These are phyloP conservation scores for Secale cereale DNA, from an alignment of 176 grass and related monocot genomes.

Conservation along the genomic window DNA sequence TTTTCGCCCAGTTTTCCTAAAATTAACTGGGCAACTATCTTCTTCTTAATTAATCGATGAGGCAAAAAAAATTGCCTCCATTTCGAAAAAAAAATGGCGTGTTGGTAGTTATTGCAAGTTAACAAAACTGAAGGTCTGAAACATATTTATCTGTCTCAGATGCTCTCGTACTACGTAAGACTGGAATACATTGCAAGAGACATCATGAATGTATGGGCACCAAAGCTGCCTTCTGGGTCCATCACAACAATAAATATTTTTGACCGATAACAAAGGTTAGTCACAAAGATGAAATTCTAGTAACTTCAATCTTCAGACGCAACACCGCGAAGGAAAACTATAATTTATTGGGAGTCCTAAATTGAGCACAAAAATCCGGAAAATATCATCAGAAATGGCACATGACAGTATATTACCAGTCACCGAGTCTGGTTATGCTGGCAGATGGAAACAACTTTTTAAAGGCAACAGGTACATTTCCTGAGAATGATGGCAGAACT, in stretches of 20 bases:
- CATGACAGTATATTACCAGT: constrained; percentile 61
- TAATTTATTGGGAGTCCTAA: not conserved
- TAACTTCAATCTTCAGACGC: not conserved
- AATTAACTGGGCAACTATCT: too few relatives aligned
- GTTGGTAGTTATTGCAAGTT: not conserved
- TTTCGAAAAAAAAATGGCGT: too few relatives aligned
- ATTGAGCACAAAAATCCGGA: not conserved
- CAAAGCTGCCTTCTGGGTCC: not conserved
- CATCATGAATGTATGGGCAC: not conserved
- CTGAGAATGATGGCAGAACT: constrained; percentile 96
- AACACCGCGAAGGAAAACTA: too few relatives aligned
- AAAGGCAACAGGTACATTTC: constrained; percentile 87
- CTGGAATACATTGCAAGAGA: not conserved
- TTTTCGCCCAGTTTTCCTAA: too few relatives aligned
- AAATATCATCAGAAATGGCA: constrained; percentile 15
- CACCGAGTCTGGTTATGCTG: constrained; percentile 88
- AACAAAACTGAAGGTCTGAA: not conserved
- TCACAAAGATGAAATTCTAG: not conserved
- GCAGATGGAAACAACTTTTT: constrained; percentile 79
- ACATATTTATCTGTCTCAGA: constrained; percentile 1
- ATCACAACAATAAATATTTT: not conserved
- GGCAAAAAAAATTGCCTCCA: too few relatives aligned
- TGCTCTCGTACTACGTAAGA: not conserved
- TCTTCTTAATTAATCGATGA: too few relatives aligned
- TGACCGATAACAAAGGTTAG: not conserved